A percentile compares a stretch with the other conserved stretches of the same genome.
phyloP scores from a whole-genome alignment of 331 rosid species.

The Quercus phellos region DNA sequence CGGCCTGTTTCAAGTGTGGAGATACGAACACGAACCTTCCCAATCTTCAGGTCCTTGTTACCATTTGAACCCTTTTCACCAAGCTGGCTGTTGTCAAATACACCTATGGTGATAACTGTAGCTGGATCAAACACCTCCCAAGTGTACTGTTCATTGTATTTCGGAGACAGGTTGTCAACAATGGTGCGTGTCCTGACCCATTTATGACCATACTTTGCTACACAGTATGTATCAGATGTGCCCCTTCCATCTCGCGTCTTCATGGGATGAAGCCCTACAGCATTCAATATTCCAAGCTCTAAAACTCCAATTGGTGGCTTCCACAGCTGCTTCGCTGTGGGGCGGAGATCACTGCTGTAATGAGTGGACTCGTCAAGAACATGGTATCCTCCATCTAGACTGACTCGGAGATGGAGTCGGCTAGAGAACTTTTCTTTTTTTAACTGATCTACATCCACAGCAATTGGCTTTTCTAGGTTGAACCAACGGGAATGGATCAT shows the following conservation, averaged over 20 bases:
- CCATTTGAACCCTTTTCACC: slow-evolving; percentile 37
- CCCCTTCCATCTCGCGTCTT: slow-evolving; percentile 73
- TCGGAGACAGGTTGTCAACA: slow-evolving; percentile 54
- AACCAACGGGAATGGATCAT: slow-evolving; percentile 51
- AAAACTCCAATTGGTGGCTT: slow-evolving; percentile 67
- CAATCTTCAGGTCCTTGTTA: slow-evolving; percentile 50
- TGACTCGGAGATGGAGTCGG: slow-evolving; percentile 59
- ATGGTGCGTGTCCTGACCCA: slow-evolving; percentile 94
- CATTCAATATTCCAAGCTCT: slow-evolving; percentile 80
- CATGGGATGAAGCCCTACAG: slow-evolving; percentile 70
- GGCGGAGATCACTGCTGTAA: slow-evolving; percentile 84
- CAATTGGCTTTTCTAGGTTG: slow-evolving; percentile 70
- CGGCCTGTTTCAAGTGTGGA: slow-evolving; percentile 77
- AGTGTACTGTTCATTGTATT: slow-evolving; percentile 89
- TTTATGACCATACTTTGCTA: slow-evolving; percentile 87
- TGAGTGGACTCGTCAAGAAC: slow-evolving; percentile 90
- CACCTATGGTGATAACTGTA: slow-evolving; percentile 83
- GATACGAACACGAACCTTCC: slow-evolving; percentile 85
- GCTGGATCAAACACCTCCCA: slow-evolving; percentile 95
- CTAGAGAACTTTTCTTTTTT: slow-evolving; percentile 55
- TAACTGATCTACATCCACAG: slow-evolving; percentile 48
- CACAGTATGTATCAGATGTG: slow-evolving; percentile 73
- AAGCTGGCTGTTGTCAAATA: slow-evolving; percentile 72
- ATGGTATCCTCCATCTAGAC: slow-evolving; percentile 96
- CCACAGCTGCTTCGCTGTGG: slow-evolving; percentile 86